Evolutionary conservation across 2,329 filamentous ascomycete species (phyloP).

Genomic region (Venturia pyrina): DNA sequence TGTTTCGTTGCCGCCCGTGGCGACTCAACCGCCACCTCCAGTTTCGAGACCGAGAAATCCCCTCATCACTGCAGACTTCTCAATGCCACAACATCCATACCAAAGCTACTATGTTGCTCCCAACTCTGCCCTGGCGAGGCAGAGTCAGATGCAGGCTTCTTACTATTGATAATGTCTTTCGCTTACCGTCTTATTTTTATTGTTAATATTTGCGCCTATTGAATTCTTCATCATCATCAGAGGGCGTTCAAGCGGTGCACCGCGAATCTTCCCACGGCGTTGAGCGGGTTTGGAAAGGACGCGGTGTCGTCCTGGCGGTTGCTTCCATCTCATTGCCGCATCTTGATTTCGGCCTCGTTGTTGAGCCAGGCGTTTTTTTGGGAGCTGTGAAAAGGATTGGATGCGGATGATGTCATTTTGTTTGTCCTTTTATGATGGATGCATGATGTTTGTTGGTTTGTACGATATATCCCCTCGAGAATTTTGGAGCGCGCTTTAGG

Average conservation of each 20-base stretch:
- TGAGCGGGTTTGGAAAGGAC: not conserved
- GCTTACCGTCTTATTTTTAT: not conserved
- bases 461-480: not conserved
- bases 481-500: not conserved
- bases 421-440: not conserved
- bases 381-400: not conserved
- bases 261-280: not conserved
- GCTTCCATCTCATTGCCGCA: too few species aligned
- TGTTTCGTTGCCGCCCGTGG: slow-evolving; percentile 42
- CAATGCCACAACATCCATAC: slow-evolving; percentile 68
- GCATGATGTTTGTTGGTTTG: not conserved
- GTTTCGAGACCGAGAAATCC: slow-evolving; percentile 26
- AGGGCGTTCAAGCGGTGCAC: not conserved
- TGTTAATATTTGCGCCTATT: not conserved
- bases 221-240: not conserved
- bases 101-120: slow-evolving; percentile 71
- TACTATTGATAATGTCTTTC: slow-evolving; percentile 6
- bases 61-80: slow-evolving; percentile 63
- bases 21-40: slow-evolving; percentile 44
- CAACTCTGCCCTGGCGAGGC: slow-evolving; percentile 31
- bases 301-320: not conserved
- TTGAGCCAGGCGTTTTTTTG: not conserved
- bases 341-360: not conserved
- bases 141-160: slow-evolving; percentile 9
- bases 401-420: not conserved